Conservation (phyloP, 306 rosid genomes). For the Fragaria vesca region DNA sequence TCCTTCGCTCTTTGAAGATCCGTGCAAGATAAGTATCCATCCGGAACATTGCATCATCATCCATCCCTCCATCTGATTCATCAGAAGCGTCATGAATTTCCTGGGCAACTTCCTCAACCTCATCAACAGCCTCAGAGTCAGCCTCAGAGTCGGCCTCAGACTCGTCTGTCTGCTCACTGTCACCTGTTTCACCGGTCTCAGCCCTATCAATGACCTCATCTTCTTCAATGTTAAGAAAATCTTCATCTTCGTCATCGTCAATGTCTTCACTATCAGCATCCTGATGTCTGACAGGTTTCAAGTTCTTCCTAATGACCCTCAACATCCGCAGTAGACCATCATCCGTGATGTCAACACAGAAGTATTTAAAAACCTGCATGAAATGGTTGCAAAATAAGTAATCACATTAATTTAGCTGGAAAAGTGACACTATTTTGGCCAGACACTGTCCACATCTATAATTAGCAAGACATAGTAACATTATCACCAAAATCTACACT, state of each 20-base stretch:
- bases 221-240: conserved; percentile 68
- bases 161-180: conserved; percentile 66
- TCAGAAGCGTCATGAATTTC: conserved; percentile 61
- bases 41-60: conserved; percentile 96
- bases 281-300: conserved; percentile 83
- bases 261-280: conserved; percentile 52
- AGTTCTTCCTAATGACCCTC: conserved; percentile 68
- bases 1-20: conserved; percentile 74
- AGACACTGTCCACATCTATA: neutral
- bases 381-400: conserved; percentile 22
- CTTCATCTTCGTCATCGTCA: conserved; percentile 48
- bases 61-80: conserved; percentile 97
- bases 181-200: conserved; percentile 74
- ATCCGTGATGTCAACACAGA: conserved; percentile 63
- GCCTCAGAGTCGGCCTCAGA: conserved; percentile 46
- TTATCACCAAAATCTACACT: neutral
- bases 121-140: conserved; percentile 53
- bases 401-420: neutral
- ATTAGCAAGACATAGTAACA: neutral
- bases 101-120: conserved; percentile 45
- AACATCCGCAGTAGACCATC: conserved; percentile 80
- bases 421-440: neutral
- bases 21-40: conserved; percentile 85
- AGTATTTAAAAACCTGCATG: conserved; percentile 77
- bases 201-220: conserved; percentile 78